These are phyloP conservation scores for Fragilaria crotonensis DNA, from an alignment of 108 stramenopile species.

Conservation along the genomic window DNA sequence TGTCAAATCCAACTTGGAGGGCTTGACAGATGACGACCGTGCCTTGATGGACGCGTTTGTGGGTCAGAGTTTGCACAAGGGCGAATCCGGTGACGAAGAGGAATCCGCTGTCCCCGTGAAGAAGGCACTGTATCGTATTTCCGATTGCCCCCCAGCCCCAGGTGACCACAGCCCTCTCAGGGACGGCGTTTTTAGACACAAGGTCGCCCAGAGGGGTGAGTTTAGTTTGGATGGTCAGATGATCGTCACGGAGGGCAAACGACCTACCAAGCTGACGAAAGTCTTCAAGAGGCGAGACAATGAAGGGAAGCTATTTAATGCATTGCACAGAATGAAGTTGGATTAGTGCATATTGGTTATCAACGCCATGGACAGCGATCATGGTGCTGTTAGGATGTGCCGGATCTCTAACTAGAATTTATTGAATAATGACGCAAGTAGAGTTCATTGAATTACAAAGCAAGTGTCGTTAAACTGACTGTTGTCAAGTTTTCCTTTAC, in stretches of 20 bases:
- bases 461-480: no score
- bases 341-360: slow-evolving; percentile 11
- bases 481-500: no score
- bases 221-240: slow-evolving; percentile 63
- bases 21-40: slow-evolving; percentile 56
- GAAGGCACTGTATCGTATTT: slow-evolving; percentile 64
- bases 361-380: no score
- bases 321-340: slow-evolving; percentile 63
- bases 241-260: slow-evolving; percentile 54
- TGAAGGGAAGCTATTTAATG: slow-evolving; percentile 47
- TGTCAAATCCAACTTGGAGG: slow-evolving; percentile 60
- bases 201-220: slow-evolving; percentile 31
- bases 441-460: no score
- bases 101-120: slow-evolving; percentile 24
- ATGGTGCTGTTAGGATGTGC: no score
- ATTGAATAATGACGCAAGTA: no score
- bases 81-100: slow-evolving; percentile 6
- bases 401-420: no score
- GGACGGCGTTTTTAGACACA: slow-evolving; percentile 30
- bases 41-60: slow-evolving; percentile 72
- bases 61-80: slow-evolving; percentile 33
- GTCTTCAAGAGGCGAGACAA: slow-evolving; percentile 84
- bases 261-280: slow-evolving; percentile 64
- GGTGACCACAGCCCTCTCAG: slow-evolving; percentile 52
- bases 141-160: slow-evolving; percentile 22